A percentile compares a stretch with the other conserved stretches of the same genome.
Evolutionary conservation across 306 rosid genomes (phyloP).

Genomic region (Trichosanthes cucumerina): DNA sequence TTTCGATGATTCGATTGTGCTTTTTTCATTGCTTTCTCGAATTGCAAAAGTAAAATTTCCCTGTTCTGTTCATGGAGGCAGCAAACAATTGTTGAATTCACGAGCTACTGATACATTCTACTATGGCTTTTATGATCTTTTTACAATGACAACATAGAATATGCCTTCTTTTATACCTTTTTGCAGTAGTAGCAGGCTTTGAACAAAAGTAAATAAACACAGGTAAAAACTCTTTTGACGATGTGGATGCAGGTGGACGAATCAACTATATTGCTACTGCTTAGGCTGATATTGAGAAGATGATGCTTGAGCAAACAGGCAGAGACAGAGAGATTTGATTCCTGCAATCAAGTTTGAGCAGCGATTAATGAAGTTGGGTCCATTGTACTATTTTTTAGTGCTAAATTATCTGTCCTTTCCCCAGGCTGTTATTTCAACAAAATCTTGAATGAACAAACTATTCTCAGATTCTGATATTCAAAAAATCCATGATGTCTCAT

Average conservation of each 20-base stretch:
- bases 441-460: conserved; percentile 7
- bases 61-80: background rate
- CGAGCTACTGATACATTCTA: too few species aligned
- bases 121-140: background rate
- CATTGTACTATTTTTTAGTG: background rate
- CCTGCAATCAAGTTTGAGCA: background rate
- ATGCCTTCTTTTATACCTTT: background rate
- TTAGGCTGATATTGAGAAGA: conserved; percentile 15
- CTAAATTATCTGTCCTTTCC: conserved; percentile 2
- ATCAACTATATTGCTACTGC: background rate
- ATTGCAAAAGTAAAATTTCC: background rate
- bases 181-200: background rate
- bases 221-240: background rate
- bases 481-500: conserved; percentile 1
- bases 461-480: conserved; percentile 10
- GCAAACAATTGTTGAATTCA: background rate
- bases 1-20: background rate
- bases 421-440: conserved; percentile 10
- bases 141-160: background rate
- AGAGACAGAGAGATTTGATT: background rate
- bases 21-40: background rate
- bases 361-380: background rate
- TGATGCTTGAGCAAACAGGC: conserved; percentile 13
- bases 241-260: background rate
- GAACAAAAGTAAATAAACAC: background rate